Evolutionary conservation across 169 alveolate species (phyloP), one percentile per base, ranked within the genome.

Genomic region (Cryptosporidium bovis): DNA sequence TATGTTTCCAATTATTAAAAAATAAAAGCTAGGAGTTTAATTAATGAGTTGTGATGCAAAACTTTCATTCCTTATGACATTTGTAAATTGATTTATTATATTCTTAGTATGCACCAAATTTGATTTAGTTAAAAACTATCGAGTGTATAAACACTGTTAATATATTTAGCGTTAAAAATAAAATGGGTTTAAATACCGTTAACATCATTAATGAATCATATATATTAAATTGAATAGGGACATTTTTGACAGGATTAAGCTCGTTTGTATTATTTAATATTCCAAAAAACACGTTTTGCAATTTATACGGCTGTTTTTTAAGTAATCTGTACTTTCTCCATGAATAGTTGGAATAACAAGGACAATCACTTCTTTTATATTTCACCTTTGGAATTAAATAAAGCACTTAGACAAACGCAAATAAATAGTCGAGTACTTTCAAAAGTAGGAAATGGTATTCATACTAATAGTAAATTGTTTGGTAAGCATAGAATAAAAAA

Each of bases 71-170:
- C 27, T 24, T 24, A 24, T 24, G 27, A 24, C 27, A 24, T 24
- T 50, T 33, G 13, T 69, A 34, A 69, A 69, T 69, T 65, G 83
- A 4, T 10, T 69, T 18, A 46, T 51, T 31, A 66, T 69, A 0
- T 69, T 66, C 24, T 66, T 90, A 29, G 71, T 71, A 51, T 83
- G 93, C 20, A 90, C 93, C n/a, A 91, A 91, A n/a, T 84, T 90
- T 20, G 93, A 90, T 66, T 91, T 90, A 15, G 65, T 90, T 64
- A 90, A 90, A 62, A 90, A 90, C 44, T 90, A 90, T 51, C 82
- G 84, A 58, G 82, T 82, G 31, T 90, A 83, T 46, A 90, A 68
- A 66, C 34, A 62, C 64, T 18, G 24, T 51, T 51, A 53, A 33
- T 2, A 20, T 24, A 8, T 16, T n/a, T 15, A 53, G 33, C 2